Percentiles rank a stretch among this genome's conserved stretches.
phyloP scores from a whole-genome alignment of 805 yeast genomes.

The Sugiyamaella boreocaroliniensis region DNA sequence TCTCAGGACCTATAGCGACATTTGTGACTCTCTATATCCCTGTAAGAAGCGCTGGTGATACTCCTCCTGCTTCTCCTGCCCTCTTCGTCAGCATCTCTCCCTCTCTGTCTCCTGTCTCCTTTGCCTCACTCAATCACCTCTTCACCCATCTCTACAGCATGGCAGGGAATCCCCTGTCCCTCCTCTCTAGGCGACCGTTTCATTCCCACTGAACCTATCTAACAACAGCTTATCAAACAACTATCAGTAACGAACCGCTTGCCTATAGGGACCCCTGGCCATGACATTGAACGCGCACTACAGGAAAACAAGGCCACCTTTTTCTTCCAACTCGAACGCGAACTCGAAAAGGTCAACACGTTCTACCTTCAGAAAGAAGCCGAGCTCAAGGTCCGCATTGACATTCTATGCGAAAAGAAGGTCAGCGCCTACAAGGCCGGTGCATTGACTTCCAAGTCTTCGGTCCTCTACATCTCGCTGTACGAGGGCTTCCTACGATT shows the following conservation, averaged over 20 bases:
- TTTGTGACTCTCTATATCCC: too few relatives aligned
- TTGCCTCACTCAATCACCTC: neutral
- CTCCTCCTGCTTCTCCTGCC: too few relatives aligned
- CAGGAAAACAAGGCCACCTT: conserved; percentile 87
- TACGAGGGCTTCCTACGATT: conserved; percentile 86
- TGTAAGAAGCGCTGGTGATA: too few relatives aligned
- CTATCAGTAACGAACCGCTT: conserved; percentile 46
- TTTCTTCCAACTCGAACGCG: conserved; percentile 86
- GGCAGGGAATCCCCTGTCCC: neutral
- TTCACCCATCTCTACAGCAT: neutral
- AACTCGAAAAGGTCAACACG: conserved; percentile 89
- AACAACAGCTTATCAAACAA: conserved; percentile 59
- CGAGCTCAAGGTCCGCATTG: conserved; percentile 71
- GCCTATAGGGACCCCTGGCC: conserved; percentile 17
- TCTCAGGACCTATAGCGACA: too few relatives aligned
- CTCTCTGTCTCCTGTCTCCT: neutral
- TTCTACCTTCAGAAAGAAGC: conserved; percentile 89
- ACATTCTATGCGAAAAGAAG: conserved; percentile 68
- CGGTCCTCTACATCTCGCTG: conserved; percentile 72
- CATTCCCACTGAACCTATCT: neutral
- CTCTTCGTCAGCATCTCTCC: neutral
- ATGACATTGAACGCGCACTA: conserved; percentile 44
- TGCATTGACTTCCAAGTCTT: conserved; percentile 47
- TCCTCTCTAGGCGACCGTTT: neutral
- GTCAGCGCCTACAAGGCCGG: conserved; percentile 41